Evolutionary conservation across 495 filamentous ascomycete genomes (phyloP), one percentile per base, ranked within the genome.

Genomic region (Penicillium malachiteum): DNA sequence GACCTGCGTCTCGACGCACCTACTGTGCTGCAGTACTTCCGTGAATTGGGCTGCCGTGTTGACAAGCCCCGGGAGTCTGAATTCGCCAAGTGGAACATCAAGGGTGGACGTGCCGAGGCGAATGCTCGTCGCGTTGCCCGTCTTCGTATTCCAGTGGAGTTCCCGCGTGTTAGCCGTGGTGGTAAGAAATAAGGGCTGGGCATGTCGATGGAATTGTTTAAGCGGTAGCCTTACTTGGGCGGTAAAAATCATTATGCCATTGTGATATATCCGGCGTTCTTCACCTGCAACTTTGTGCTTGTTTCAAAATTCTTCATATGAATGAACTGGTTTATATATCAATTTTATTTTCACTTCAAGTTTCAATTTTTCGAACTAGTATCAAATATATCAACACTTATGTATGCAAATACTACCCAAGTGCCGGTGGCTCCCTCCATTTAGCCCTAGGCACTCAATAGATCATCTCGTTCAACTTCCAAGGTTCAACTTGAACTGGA

Each of bases 101-200:
- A 76, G 58, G 71, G 84, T 54, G 78, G 78, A 12, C 86, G 85
- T 66, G 81, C 81, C 4, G 84, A 87, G 63, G 84, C 81, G 3
- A 64, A 71, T 35, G 78, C 80, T 18, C 80, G 87, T 52, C 78
- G 82, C 32, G 62, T 88, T 43, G 92, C 89, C 13, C 79, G 82
- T 52, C 75, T 98, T 58, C 85, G 77, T 56, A 62, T 96, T 49
- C 95, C 95, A 1, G 72, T 96, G 52, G 81, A 87, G 52, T 96
- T 97, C 65, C 94, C 94, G 0, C 88, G 84, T 73, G 69, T 75
- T 56, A 77, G 72, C 52, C 68, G 74, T 50, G 73, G 73, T 43
- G 74, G 69, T 14, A 58, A 64, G 26, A 59, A 56, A 43, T 72
- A 70, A 52, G 11, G 50, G 33, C 49, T 30, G 45, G 31, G 12